Evolutionary conservation across 1,284 basidiomycete species (phyloP).

Genomic region (Cutaneotrichosporon dermatis): DNA sequence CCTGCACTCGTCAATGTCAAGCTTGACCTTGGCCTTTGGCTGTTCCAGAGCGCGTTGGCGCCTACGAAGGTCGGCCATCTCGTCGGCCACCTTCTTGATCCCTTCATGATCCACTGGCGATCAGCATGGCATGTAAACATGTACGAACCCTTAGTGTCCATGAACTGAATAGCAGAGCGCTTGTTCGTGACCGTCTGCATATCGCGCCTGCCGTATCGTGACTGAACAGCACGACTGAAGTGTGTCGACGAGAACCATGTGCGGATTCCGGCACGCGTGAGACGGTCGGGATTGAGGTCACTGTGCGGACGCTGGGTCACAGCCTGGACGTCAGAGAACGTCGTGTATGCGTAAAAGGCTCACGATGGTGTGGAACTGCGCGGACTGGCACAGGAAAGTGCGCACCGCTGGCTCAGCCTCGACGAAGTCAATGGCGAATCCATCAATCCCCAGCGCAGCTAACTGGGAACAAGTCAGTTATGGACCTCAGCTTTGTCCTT

Average conservation of each 20-base stretch:
- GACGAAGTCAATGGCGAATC: slow-evolving; percentile 72
- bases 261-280: slow-evolving; percentile 19
- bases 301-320: slow-evolving; percentile 25
- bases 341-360: slow-evolving; percentile 21
- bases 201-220: slow-evolving; percentile 33
- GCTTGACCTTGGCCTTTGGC: slow-evolving; percentile 13
- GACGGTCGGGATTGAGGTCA: slow-evolving; percentile 17
- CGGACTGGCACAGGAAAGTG: slow-evolving; percentile 55
- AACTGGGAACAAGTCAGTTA: slow-evolving; percentile 54
- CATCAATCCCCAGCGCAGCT: slow-evolving; percentile 64
- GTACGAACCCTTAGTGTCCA: slow-evolving; percentile 1
- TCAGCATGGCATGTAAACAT: slow-evolving; percentile 46
- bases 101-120: slow-evolving; percentile 33
- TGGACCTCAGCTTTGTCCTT: not conserved
- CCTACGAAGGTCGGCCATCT: slow-evolving; percentile 47
- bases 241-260: slow-evolving; percentile 26
- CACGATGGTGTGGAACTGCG: slow-evolving; percentile 67
- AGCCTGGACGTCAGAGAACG: slow-evolving; percentile 24
- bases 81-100: slow-evolving; percentile 34
- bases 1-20: slow-evolving; percentile 16
- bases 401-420: slow-evolving; percentile 51
- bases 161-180: no score
- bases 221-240: slow-evolving; percentile 9
- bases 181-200: slow-evolving; percentile 14
- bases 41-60: slow-evolving; percentile 33